Evolutionary conservation across 495 filamentous ascomycete genomes (phyloP), one percentile per base, ranked within the genome.

Genomic region (Penicillium daleae): DNA sequence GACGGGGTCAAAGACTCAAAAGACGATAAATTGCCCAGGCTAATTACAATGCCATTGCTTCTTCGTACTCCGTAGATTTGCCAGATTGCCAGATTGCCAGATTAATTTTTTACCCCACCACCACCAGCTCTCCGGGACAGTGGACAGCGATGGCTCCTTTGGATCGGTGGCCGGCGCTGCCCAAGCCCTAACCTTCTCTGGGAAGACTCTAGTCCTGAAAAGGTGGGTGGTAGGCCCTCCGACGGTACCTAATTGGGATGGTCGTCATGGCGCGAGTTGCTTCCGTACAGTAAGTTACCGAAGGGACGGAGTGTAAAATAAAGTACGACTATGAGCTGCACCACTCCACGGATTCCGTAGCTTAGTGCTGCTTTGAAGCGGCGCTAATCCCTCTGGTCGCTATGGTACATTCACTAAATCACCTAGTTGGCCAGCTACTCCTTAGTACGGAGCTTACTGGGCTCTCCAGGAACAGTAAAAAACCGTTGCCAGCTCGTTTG

Each of bases 401-500:
- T 31, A 31, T 7, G 4, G 29, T 31, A 31, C n/a, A 31, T 31
- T 31, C 3, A 31, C 29, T 31, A 37, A n/a, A n/a, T n/a, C n/a
- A n/a, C n/a, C n/a, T n/a, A n/a, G n/a, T n/a, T n/a, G n/a, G n/a
- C n/a, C n/a, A n/a, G n/a, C n/a, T n/a, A n/a, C n/a, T n/a, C n/a
- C n/a, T n/a, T n/a, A 17, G 35, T 39, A 39, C 35, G 17, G 35
- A 4, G 1, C 31, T 33, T 17, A 39, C 35, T 39, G 12, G n/a
- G n/a, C n/a, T n/a, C n/a, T n/a, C 6, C 12, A 15, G 54, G 27
- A 17, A 26, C 6, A n/a, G 59, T 39, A 27, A n/a, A 55, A 62
- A 62, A 57, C 60, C 54, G 60, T 63, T 63, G 53, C 42, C 42
- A 46, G 42, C 37, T n/a, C n/a, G n/a, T n/a, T n/a, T n/a, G n/a